Base-by-base conservation (phyloP, 2,329 filamentous ascomycete species). In the Alternaria gansuensis region DNA sequence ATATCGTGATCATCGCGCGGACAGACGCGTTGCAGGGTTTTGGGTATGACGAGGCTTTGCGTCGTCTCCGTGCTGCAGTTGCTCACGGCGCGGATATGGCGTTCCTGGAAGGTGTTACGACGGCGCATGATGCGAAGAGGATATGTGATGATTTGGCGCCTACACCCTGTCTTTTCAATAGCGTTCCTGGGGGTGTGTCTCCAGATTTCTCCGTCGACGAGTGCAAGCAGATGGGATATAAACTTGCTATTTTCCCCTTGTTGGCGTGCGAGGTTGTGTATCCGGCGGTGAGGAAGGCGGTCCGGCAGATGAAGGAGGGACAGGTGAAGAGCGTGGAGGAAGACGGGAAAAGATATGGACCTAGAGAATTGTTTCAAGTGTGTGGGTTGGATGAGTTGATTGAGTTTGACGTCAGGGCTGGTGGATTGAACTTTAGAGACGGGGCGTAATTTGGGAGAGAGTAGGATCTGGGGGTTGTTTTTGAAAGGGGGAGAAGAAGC, bases 1-100 rank as follows among this genome's bases (percentile, higher is more conserved):
- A 89, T 62, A 86, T 90, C 36, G 81, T 90, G 28, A 81, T 90
- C 54, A 89, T 90, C 56, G 87, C 87, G 1, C 81, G 87, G 10
- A 89, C 87, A 0, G 87, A 90, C 65, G 84, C 87, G 1, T 75
- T 87, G 3, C 85, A 87, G 59, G 77, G 79, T 0, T 77, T 81
- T 5, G 87, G 86, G 0, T 89, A 84, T 62, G 84, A 85, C 9
- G 85, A 84, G 64, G 83, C 85, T 2, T 72, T 88, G 8, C 64
- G 66, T 2, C 75, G 87, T 2, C 73, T 89, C 23, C 77, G 76
- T 57, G 78, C 75, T 1, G 87, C 87, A 0, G 75, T 82, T 0
- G 79, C 79, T 2, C 82, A 81, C 11, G 86, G 87, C 21, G 87
- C 86, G 2, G 87, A 89, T 64, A 83, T 84, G 2, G 83, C 81